Conservation (phyloP, 257 asterid species). For the Fraxinus quadrangulata region DNA sequence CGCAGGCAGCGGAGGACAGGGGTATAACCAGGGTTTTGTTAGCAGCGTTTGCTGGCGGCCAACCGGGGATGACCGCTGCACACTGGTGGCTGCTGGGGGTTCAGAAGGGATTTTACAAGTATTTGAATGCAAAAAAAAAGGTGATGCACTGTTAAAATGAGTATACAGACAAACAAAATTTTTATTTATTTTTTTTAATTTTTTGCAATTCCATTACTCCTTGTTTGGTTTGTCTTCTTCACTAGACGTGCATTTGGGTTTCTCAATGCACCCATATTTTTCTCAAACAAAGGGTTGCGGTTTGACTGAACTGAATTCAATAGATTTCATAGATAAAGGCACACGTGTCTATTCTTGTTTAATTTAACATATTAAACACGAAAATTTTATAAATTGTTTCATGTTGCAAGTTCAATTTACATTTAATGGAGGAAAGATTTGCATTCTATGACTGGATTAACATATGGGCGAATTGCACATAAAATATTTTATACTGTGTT, state of each 20-base stretch:
- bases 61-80: conserved; percentile 59
- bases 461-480: too few species aligned
- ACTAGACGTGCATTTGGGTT: background rate
- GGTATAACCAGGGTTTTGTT: conserved; percentile 42
- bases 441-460: too few species aligned
- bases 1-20: background rate
- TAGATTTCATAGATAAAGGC: too few species aligned
- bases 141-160: background rate
- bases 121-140: conserved; percentile 46
- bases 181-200: too few species aligned
- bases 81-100: conserved; percentile 72
- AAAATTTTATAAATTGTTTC: too few species aligned
- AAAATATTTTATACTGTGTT: too few species aligned
- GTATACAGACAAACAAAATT: background rate
- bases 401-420: too few species aligned
- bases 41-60: conserved; percentile 90
- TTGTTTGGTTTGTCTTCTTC: background rate
- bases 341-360: too few species aligned
- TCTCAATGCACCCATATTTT: background rate
- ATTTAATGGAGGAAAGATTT: too few species aligned
- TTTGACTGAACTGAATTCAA: too few species aligned
- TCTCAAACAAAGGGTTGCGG: too few species aligned
- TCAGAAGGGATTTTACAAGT: conserved; percentile 80
- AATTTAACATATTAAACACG: too few species aligned
- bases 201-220: background rate